Evolutionary conservation across 257 asterid genomes (phyloP), one percentile per base, ranked within the genome.

Genomic region (Lycium ferocissimum): DNA sequence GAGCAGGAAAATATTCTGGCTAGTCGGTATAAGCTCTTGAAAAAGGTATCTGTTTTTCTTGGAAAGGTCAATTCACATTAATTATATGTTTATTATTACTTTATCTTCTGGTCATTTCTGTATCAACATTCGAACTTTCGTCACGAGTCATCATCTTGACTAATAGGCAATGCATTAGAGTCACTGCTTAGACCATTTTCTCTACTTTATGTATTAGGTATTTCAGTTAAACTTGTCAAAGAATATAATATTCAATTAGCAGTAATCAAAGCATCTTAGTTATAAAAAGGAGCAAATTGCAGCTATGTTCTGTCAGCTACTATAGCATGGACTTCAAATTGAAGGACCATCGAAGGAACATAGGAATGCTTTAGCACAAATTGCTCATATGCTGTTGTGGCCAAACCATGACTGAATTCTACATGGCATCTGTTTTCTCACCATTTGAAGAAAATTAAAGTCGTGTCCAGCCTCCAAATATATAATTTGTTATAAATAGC

Each of bases 21-120:
- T 82, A 91, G 80, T 62, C 86, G 98, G 94, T 95, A 89, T 84
- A 86, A 91, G 82, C 94, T 86, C 81, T 85, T 97, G 92, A 95
- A 93, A 89, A 96, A 94, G 98, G 99, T 95, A 92, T 82, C 5
- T 43, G 40, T 51, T 65, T 38, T 33, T 17, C 7, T 22, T 26
- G 20, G 4, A 33, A 15, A 0, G 26, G 26, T 33, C 33, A 53
- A 26, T 56, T 53, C 65, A 51, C 82, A 78, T 53, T 17, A 7
- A 26, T 26, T 10, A 53, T 49, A 78, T 78, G 47, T 53, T 78
- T 49, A 75, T 53, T 78, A 78, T 78, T 63, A 53, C 33, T 26
- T 53, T 33, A 53, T 76, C 43, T 20, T 76, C 81, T 76, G 45
- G 82, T 78, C 38, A 7, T 69, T 69, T 69, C 78, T 37, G 78